phyloP scores from a whole-genome alignment of 208 protist species.

The Trichomonas gallinae region DNA sequence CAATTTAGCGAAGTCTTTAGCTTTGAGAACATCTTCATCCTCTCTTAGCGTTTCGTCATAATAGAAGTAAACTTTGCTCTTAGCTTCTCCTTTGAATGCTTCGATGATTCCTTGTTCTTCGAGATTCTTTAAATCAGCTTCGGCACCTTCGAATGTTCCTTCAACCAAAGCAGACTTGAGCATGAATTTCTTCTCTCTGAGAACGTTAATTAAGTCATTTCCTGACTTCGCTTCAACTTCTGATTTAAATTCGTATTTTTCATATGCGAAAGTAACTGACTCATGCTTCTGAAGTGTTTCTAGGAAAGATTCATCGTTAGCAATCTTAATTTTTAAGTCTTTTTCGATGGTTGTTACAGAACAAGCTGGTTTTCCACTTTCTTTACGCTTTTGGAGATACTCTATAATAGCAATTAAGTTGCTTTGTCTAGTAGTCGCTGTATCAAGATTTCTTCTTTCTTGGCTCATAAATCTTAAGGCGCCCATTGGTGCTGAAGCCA shows the following conservation, averaged over 20 bases:
- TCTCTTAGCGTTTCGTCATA: neutral
- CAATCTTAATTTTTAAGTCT: neutral
- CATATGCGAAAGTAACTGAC: neutral
- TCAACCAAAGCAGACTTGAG: neutral
- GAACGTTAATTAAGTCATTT: neutral
- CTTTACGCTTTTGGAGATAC: neutral
- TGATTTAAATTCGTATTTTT: neutral
- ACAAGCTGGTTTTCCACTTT: neutral
- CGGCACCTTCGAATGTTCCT: neutral
- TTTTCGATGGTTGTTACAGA: neutral
- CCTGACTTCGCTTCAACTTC: neutral
- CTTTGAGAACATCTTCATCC: neutral
- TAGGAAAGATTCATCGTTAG: neutral
- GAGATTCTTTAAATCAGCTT: neutral
- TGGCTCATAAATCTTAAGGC: neutral
- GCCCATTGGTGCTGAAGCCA: neutral
- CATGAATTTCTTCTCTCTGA: neutral
- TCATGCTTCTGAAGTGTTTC: neutral
- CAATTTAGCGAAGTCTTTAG: neutral
- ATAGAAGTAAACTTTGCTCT: neutral
- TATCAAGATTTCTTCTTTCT: neutral
- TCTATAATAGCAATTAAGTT: neutral
- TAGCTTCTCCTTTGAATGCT: neutral
- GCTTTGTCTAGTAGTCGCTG: neutral
- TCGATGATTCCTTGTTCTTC: neutral